Base-by-base conservation (phyloP, 2,329 filamentous ascomycete species). In the Mycogone perniciosa region DNA sequence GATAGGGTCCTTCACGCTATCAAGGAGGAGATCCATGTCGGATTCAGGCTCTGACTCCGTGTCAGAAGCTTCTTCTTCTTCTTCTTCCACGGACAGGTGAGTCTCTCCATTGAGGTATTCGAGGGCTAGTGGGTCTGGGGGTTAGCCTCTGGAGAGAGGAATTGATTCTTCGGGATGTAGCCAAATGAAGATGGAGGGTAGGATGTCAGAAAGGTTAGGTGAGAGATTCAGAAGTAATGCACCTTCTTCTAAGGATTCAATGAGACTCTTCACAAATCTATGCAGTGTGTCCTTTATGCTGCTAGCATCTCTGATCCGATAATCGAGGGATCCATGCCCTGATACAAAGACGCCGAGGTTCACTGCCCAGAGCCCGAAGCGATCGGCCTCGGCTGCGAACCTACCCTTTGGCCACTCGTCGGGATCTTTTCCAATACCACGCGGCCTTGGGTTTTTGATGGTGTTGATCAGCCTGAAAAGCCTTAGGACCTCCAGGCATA, bases 341-440 rank as follows among this genome's bases (percentile, higher is more conserved):
- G 31, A 42, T 6, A 38, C 44, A 11, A 48, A 48, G 4, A 51
- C 31, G 4, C 50, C 50, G n/a, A 51, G 50, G n/a, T 51, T 51
- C 11, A 51, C 44, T 9, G 39, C 50, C 50, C 50, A 51, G 6
- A 51, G 50, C 37, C 48, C 44, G 26, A 51, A 51, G 13, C 50
- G 44, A 10, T 51, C 50, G 5, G 34, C 34, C 11, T 51, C 37
- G 8, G 31, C 39, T 31, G 26, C 31, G n/a, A 50, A 46, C 4
- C 37, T 11, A 7, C 11, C 11, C 3, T 34, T 40, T 9, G 48
- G 48, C 42, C 34, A 50, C 27, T 34, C 30, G 5, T 40, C 7
- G 1, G 34, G 1, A 6, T 46, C 13, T 6, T 34, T 8, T n/a
- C 7, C 20, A 11, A 2, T 5, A 20, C 20, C 20, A 20, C 2